Evolutionary conservation across 495 filamentous ascomycete genomes (phyloP).

Genomic region (Baudoinia panamericana): DNA sequence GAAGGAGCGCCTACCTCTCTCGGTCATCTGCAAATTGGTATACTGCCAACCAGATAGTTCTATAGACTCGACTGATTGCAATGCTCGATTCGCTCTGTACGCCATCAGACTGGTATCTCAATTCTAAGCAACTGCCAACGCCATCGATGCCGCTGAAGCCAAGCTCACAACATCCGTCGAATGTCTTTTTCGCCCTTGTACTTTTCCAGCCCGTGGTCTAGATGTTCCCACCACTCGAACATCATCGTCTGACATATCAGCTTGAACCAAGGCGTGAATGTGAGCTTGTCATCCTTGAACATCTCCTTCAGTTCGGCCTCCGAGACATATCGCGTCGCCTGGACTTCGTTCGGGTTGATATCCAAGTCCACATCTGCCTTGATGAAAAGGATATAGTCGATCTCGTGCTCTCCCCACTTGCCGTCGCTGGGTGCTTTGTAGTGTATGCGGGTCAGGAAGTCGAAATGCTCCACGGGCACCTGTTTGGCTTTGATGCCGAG

Average conservation of each 20-base stretch:
- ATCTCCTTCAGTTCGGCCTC: conserved; percentile 69
- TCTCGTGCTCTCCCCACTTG: conserved; percentile 98
- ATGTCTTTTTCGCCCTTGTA: conserved; percentile 80
- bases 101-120: conserved; percentile 4
- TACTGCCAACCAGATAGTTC: no score
- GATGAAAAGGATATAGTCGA: conserved; percentile 99
- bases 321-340: conserved; percentile 69
- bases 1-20: no score
- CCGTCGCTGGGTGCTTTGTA: conserved; percentile 96
- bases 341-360: conserved; percentile 75
- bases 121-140: not conserved
- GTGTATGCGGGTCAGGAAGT: conserved; percentile 92
- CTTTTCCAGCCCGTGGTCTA: conserved; percentile 64
- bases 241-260: conserved; percentile 96
- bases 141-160: conserved; percentile 3
- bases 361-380: conserved; percentile 77
- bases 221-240: conserved; percentile 94
- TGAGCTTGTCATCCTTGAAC: conserved; percentile 65
- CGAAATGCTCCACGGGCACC: conserved; percentile 83
- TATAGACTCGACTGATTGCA: no score
- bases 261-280: conserved; percentile 98
- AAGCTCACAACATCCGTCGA: conserved; percentile 54
- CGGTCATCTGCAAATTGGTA: no score
- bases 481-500: conserved; percentile 81
- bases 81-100: no score